These are phyloP conservation scores for Ascochyta koolunga DNA, from an alignment of 2,329 filamentous ascomycete species.

Conservation along the genomic window DNA sequence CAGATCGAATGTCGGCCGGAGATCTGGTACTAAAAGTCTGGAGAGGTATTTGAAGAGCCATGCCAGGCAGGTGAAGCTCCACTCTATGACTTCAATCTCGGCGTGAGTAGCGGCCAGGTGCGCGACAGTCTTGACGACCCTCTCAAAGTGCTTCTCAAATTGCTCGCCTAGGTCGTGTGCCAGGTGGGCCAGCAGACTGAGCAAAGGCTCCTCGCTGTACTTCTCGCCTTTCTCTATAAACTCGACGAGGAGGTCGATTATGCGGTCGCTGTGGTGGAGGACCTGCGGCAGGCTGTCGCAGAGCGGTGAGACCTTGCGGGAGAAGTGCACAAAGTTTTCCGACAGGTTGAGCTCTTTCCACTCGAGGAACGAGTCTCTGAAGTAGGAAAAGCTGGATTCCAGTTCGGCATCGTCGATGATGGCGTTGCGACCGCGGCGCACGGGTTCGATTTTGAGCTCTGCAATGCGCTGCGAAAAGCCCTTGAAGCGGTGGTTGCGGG, in stretches of 20 bases:
- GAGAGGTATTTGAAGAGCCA: conserved; percentile 98
- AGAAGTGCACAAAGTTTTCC: conserved; percentile 77
- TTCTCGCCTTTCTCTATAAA: conserved; percentile 80
- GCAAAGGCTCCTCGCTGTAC: conserved; percentile 80
- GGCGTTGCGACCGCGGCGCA: conserved; percentile 86
- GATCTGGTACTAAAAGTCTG: conserved; percentile 80
- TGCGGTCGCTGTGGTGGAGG: conserved; percentile 84
- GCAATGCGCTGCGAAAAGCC: conserved; percentile 88
- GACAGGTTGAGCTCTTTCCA: conserved; percentile 94
- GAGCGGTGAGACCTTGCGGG: conserved; percentile 73
- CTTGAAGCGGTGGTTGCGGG: conserved; percentile 88
- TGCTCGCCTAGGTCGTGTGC: conserved; percentile 88
- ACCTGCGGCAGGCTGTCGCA: conserved; percentile 92
- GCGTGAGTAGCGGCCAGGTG: conserved; percentile 77
- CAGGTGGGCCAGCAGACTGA: conserved; percentile 89
- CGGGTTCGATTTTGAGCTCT: conserved; percentile 90
- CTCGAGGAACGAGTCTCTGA: conserved; percentile 79
- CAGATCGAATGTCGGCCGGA: conserved; percentile 82
- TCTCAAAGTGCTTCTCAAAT: conserved; percentile 87
- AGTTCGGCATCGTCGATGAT: conserved; percentile 80
- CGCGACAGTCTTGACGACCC: conserved; percentile 75
- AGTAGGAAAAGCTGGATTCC: conserved; percentile 81
- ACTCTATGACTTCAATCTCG: conserved; percentile 91
- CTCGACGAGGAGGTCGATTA: conserved; percentile 76
- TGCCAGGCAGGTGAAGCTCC: conserved; percentile 91